Evolutionary conservation across 1,139 yeast genomes (phyloP).

Genomic region (Hansenula sp.): DNA sequence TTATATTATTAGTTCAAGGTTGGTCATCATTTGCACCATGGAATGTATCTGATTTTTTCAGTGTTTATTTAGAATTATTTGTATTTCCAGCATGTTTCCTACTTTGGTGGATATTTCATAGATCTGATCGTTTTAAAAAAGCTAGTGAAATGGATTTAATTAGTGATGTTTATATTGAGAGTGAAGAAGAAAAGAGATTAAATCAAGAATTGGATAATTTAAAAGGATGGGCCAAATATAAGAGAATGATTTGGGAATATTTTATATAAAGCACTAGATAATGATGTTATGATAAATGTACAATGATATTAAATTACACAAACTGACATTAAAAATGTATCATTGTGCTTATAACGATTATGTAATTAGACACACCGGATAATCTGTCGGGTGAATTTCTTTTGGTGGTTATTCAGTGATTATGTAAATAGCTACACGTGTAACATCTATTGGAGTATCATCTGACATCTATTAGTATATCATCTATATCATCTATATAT

Average conservation of each 20-base stretch:
- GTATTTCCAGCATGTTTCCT: constrained; percentile 46
- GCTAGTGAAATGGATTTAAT: constrained; percentile 59
- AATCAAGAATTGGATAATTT: constrained; percentile 36
- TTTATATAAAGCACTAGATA: no score
- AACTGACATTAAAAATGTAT: no score
- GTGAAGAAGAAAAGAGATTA: constrained; percentile 40
- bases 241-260: constrained; percentile 29
- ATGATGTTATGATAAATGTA: no score
- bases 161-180: constrained; percentile 31
- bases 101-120: constrained; percentile 39
- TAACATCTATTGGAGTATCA: no score
- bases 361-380: no score
- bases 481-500: no score
- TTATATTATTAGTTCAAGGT: constrained; percentile 56
- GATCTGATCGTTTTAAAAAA: constrained; percentile 43
- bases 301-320: no score
- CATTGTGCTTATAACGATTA: no score
- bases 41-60: constrained; percentile 47
- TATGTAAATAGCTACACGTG: no score
- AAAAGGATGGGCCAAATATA: constrained; percentile 43
- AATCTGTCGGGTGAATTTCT: no score
- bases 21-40: constrained; percentile 61
- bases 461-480: no score
- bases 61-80: constrained; percentile 38
- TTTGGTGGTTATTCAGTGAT: no score